A percentile compares a stretch with the other conserved stretches of the same genome.
These are phyloP conservation scores for Beauveria sp. DNA, from an alignment of 2,329 filamentous ascomycete genomes.

Conservation along the genomic window DNA sequence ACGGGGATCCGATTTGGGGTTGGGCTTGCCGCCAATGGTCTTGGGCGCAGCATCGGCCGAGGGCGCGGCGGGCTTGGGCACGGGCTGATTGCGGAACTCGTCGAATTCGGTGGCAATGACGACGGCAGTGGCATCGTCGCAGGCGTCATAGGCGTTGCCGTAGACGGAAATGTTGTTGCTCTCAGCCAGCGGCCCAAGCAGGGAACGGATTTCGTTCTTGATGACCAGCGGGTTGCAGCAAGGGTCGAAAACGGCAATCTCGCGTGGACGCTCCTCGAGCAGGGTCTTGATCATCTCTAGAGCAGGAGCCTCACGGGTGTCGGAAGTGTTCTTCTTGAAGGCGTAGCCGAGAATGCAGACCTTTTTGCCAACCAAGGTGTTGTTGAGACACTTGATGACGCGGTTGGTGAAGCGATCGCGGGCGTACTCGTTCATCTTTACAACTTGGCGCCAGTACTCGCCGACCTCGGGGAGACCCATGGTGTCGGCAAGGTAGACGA, in stretches of 20 bases:
- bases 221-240: conserved; percentile 46
- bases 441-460: conserved; percentile 66
- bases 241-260: conserved; percentile 64
- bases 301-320: conserved; percentile 64
- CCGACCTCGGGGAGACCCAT: conserved; percentile 64
- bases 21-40: conserved; percentile 27
- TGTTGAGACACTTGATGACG: conserved; percentile 60
- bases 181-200: conserved; percentile 32
- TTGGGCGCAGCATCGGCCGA: conserved; percentile 12
- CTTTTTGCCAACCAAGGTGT: conserved; percentile 63
- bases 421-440: conserved; percentile 71
- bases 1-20: conserved; percentile 37
- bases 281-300: conserved; percentile 60
- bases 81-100: conserved; percentile 41
- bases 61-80: conserved; percentile 21
- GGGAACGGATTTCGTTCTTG: conserved; percentile 40
- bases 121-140: conserved; percentile 40
- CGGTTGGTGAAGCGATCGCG: conserved; percentile 59
- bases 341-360: conserved; percentile 66
- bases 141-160: conserved; percentile 42
- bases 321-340: conserved; percentile 73
- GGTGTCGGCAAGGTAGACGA: conserved; percentile 66
- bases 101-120: conserved; percentile 51
- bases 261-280: conserved; percentile 54
- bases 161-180: conserved; percentile 39